Base-by-base conservation (phyloP, 2,329 filamentous ascomycete species). In the Penicillium crustosum region DNA sequence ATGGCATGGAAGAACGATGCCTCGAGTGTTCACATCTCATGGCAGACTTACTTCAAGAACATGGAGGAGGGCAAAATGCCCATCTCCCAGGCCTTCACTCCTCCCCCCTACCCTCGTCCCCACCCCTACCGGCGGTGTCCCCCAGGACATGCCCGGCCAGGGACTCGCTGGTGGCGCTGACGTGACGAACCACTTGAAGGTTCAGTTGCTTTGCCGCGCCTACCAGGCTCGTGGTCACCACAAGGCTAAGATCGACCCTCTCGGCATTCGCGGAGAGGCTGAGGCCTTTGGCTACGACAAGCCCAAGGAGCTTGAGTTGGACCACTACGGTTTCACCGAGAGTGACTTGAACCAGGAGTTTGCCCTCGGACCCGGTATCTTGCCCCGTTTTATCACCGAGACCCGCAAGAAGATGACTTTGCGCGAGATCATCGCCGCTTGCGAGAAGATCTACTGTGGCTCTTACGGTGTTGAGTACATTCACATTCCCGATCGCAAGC, bases 31-130 rank as follows among this genome's bases (percentile, higher is more conserved):
- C 94, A 99, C 79, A 84, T 96, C 70, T 99, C 94, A 76, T 99
- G 94, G 94, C 93, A 96, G 81, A 88, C 95, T 74, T 99, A 99
- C 85, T 99, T 99, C 85, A 91, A 88, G 81, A 99, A 99, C 81
- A 97, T 99, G 90, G 94, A 99, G 82, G 90, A 87, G 66, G 94
- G 94, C 76, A 90, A 94, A 72, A 97, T 99, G 91, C 93, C 93
- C 74, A 91, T 96, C 74, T 94, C 93, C 63, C 90, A 96, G 79
- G 94, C 94, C 68, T 99, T 99, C 82, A 92, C 92, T 66, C 93
- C 94, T 66, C 94, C 94, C 94, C 47, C 94, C 94, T 17, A 96
- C 90, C 67, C 86, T 99, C 66, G 88, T 97, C 51, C 91, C 93
- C 55, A 86, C 86, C 66, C 89, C 91, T 52, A 87, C 88, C 44